phyloP scores from a whole-genome alignment of 352 stramenopile species.

The Phytopythium oedochilum region DNA sequence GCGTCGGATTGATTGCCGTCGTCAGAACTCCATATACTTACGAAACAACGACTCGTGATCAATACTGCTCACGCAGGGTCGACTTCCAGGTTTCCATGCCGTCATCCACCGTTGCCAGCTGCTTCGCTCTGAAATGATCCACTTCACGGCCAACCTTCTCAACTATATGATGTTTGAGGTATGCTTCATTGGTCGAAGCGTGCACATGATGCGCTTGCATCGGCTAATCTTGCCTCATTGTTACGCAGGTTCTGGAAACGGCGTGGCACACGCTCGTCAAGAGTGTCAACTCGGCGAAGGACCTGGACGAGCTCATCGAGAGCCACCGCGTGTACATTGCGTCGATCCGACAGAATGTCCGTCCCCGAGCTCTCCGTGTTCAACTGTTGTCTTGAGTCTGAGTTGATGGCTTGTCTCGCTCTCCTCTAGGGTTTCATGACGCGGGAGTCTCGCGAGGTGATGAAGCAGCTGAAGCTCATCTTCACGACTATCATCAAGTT shows the following conservation, averaged over 20 bases:
- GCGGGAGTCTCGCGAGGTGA: slow-evolving; percentile 63
- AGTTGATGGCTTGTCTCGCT: slow-evolving; percentile 1
- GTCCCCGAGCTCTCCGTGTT: slow-evolving; percentile 1
- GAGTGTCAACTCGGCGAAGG: slow-evolving; percentile 86
- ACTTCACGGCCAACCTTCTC: slow-evolving; percentile 97
- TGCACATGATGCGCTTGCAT: no score
- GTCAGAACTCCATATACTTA: background rate
- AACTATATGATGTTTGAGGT: slow-evolving; percentile 99
- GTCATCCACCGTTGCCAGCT: slow-evolving; percentile 94
- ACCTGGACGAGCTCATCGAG: slow-evolving; percentile 95
- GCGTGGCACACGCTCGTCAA: slow-evolving; percentile 93
- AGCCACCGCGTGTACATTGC: slow-evolving; percentile 95
- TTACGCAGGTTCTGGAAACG: slow-evolving; percentile 79
- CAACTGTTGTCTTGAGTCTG: background rate
- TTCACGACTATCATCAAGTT: slow-evolving; percentile 82
- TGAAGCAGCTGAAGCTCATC: slow-evolving; percentile 77
- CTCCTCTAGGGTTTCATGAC: slow-evolving; percentile 72
- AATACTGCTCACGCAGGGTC: slow-evolving; percentile 39
- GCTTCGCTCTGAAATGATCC: slow-evolving; percentile 96
- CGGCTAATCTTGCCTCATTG: background rate
- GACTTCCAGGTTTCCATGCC: slow-evolving; percentile 43
- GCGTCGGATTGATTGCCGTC: background rate
- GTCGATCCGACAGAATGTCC: slow-evolving; percentile 86
- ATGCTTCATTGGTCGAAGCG: background rate
- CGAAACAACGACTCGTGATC: background rate